phyloP scores from a whole-genome alignment of 2,329 filamentous ascomycete species.

The Pyrenophora teres region DNA sequence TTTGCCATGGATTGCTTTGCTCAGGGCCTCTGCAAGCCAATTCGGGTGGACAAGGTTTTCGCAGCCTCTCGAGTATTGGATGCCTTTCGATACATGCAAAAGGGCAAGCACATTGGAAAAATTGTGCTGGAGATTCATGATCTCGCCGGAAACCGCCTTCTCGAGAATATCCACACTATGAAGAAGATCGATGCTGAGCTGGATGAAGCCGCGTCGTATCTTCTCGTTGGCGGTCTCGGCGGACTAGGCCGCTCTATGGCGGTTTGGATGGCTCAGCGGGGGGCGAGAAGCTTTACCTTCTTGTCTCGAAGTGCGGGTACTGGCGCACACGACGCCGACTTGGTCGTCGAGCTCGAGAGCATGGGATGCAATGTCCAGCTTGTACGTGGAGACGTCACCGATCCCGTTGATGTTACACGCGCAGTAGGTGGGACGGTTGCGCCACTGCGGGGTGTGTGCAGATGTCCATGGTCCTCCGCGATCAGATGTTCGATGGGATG shows the following conservation, averaged over 20 bases:
- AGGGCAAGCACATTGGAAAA: too few relatives aligned
- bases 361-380: not conserved
- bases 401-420: not conserved
- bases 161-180: too few relatives aligned
- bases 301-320: conserved; percentile 15
- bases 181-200: too few relatives aligned
- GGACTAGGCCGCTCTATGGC: conserved; percentile 25
- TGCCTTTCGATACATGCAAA: too few relatives aligned
- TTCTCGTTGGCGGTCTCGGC: conserved; percentile 24
- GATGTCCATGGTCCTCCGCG: conserved; percentile 20
- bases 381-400: not conserved
- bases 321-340: too few relatives aligned
- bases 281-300: conserved; percentile 22
- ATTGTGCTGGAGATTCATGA: too few relatives aligned
- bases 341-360: not conserved
- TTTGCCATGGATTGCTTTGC: too few relatives aligned
- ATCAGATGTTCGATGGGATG: conserved; percentile 10
- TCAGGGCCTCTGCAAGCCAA: too few relatives aligned
- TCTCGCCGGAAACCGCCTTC: too few relatives aligned
- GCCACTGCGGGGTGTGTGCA: conserved; percentile 11
- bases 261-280: conserved; percentile 20
- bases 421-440: not conserved
- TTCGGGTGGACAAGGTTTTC: too few relatives aligned
- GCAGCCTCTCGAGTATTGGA: too few relatives aligned
- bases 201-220: conserved; percentile 9